Evolutionary conservation across 148 eudicot species (phyloP), one percentile per base, ranked within the genome.

Genomic region (Rhododendron mucronatum): DNA sequence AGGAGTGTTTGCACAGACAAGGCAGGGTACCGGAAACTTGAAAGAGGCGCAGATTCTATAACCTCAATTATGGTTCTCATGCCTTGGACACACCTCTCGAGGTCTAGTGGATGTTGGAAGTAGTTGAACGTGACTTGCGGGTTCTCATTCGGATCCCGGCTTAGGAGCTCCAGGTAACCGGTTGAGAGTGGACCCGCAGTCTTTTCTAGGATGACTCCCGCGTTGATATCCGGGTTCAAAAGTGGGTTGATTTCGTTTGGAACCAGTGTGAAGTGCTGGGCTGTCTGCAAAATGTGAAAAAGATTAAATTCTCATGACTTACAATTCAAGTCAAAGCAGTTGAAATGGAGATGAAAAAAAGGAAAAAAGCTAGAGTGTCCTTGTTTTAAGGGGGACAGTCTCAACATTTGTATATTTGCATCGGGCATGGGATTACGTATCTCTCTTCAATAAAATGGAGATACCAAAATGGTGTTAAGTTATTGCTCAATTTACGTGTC

Each of bases 111-210:
- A 35, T 92, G 88, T 26, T 92, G 78, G 87, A 92, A 92, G 88
- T 92, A 92, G 90, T 92, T 92, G 88, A 92, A 92, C 33, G 90
- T 91, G n/a, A 92, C 94, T 0, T 83, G 30, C 0, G 94, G 94
- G 84, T 89, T 91, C 21, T 91, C 93, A 15, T 89, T 79, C 10
- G 94, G 93, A 73, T 90, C 71, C n/a, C 35, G 55, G 77, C 86
- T 83, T 35, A 65, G 76, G 48, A 91, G 88, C 45, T 79, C 86
- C 30, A 92, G 89, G 47, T 88, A 85, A 7, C 93, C 93, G 76
- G 89, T 84, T 2, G 94, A 92, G 3, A 74, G 28, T 2, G 92
- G 94, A 9, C 93, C 94, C 13, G 81, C 81, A 2, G 86, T 76
- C 84, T 92, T 92, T 50, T 92, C 94, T 8, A 92, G 87, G 78